Conservation (phyloP, 129 eudicot genomes). For the Oenanthe sinensis region DNA sequence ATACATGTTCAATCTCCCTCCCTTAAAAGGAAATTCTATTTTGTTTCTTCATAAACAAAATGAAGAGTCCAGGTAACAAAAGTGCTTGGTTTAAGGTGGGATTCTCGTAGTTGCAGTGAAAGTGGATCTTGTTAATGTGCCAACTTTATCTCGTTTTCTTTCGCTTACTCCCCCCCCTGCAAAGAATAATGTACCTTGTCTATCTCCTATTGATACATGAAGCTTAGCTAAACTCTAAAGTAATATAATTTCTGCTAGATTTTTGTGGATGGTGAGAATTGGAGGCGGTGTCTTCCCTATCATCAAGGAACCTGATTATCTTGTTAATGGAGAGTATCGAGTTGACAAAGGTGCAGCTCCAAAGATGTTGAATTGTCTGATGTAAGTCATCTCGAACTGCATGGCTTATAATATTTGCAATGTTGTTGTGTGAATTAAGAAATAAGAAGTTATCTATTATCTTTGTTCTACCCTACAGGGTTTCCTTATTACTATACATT, state of each 20-base stretch:
- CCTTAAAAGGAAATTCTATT: neutral
- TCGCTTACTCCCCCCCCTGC: neutral
- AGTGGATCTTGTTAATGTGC: neutral
- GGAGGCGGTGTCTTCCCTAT: constrained; percentile 98
- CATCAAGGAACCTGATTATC: constrained; percentile 97
- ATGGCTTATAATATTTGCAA: neutral
- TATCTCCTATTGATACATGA: neutral
- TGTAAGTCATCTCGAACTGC: neutral
- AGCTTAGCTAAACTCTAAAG: neutral
- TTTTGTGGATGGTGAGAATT: constrained; percentile 98
- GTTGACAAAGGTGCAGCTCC: constrained; percentile 99
- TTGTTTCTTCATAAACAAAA: neutral
- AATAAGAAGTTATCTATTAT: neutral
- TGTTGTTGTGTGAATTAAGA: neutral
- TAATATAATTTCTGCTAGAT: constrained; percentile 33
- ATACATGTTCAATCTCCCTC: neutral
- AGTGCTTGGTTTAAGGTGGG: neutral
- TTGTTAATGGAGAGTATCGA: constrained; percentile 92
- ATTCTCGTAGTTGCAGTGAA: neutral
- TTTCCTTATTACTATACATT: neutral
- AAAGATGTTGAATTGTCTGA: constrained; percentile 28
- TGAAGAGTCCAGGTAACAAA: no score
- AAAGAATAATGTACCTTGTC: neutral
- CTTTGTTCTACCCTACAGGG: neutral
- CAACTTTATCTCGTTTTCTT: neutral